A percentile compares a stretch with the other conserved stretches of the same genome.
Evolutionary conservation across 208 protist genomes (phyloP).

Genomic region (Leishmania braziliensis): DNA sequence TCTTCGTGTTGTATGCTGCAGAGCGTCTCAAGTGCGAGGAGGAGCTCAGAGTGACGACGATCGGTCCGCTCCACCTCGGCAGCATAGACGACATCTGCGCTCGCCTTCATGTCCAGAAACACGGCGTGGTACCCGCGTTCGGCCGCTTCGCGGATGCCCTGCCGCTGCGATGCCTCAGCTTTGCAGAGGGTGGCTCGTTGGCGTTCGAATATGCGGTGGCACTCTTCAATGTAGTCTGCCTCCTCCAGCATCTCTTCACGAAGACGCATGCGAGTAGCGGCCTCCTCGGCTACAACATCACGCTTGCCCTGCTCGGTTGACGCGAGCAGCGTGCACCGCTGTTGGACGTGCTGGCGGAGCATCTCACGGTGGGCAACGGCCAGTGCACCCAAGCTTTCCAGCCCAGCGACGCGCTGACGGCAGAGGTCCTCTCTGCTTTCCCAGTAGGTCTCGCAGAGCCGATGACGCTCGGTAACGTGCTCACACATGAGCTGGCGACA

Average conservation of each 20-base stretch:
- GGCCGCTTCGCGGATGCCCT: slow-evolving; percentile 24
- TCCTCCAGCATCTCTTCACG: slow-evolving; percentile 31
- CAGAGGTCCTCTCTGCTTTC: slow-evolving; percentile 16
- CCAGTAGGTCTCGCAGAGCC: slow-evolving; percentile 20
- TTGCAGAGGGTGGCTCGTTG: slow-evolving; percentile 14
- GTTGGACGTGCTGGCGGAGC: slow-evolving; percentile 14
- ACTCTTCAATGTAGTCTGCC: slow-evolving; percentile 27
- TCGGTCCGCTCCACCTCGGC: slow-evolving; percentile 8
- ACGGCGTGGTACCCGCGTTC: slow-evolving; percentile 39
- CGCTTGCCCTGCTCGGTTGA: slow-evolving; percentile 40
- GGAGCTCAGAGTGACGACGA: slow-evolving; percentile 16
- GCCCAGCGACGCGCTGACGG: not conserved
- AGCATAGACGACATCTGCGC: slow-evolving; percentile 15
- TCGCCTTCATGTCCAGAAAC: slow-evolving; percentile 36
- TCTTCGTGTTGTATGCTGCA: slow-evolving; percentile 47
- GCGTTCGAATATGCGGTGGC: slow-evolving; percentile 26
- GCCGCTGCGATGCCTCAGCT: slow-evolving; percentile 13
- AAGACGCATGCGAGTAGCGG: slow-evolving; percentile 17
- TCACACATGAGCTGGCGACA: slow-evolving; percentile 23
- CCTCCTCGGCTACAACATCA: slow-evolving; percentile 41
- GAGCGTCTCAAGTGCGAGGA: slow-evolving; percentile 36
- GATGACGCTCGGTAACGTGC: slow-evolving; percentile 30
- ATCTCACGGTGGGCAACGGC: slow-evolving; percentile 14
- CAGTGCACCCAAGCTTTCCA: slow-evolving; percentile 19
- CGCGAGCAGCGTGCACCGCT: slow-evolving; percentile 17